phyloP scores from a whole-genome alignment of 164 flowering plant genomes.

The Sedum album region DNA sequence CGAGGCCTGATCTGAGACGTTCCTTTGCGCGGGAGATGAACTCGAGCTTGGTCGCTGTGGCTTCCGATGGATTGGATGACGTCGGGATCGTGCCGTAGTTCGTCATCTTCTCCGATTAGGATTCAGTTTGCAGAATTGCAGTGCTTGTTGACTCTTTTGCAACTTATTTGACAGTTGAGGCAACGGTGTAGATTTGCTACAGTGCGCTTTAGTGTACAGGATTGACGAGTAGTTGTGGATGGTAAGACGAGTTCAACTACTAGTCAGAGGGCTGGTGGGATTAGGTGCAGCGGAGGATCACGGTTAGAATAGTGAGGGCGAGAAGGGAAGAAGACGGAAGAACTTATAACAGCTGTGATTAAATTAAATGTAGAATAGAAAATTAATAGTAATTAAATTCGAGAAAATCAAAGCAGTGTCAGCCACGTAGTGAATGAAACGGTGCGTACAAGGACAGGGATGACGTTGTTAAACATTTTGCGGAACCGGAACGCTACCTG shows the following conservation, averaged over 20 bases:
- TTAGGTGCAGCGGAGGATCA: too few relatives aligned
- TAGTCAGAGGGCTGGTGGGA: neutral
- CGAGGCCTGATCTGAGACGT: slow-evolving; percentile 34
- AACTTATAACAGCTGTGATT: too few relatives aligned
- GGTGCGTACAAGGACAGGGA: too few relatives aligned
- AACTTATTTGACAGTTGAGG: neutral
- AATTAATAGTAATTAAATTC: neutral
- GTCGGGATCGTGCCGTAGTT: slow-evolving; percentile 64
- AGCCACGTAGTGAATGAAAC: too few relatives aligned
- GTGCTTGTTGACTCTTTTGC: neutral
- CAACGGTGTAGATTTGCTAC: neutral
- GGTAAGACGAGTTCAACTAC: too few relatives aligned
- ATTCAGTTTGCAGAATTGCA: too few relatives aligned
- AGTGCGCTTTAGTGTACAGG: neutral
- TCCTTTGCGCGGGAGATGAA: slow-evolving; percentile 48
- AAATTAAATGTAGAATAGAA: too few relatives aligned
- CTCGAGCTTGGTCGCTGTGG: slow-evolving; percentile 21
- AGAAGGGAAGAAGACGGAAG: slow-evolving; percentile 2
- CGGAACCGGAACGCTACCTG: neutral
- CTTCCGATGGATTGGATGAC: slow-evolving; percentile 18
- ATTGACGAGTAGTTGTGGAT: neutral
- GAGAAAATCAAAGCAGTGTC: too few relatives aligned
- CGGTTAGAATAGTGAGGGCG: neutral
- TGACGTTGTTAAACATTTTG: neutral
- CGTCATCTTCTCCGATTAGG: slow-evolving; percentile 24